Evolutionary conservation across 1,284 basidiomycete genomes (phyloP).

Genomic region (Phellopilus nigrolimitatus): DNA sequence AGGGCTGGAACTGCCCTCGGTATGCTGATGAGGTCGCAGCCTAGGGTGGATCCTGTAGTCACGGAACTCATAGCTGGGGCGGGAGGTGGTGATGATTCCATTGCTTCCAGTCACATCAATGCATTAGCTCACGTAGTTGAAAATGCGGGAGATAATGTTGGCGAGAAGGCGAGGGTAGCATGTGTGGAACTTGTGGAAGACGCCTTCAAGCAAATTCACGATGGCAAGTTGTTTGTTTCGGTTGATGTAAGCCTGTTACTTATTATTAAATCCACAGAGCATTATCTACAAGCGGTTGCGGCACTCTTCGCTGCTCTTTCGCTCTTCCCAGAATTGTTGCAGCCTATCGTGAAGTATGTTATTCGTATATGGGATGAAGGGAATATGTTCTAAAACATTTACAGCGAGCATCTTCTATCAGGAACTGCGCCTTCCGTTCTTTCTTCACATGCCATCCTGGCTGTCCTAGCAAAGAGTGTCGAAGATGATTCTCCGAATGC

Average conservation of each 20-base stretch:
- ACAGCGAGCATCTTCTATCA: constrained; percentile 49
- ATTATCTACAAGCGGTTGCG: constrained; percentile 69
- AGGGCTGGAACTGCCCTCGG: constrained; percentile 85
- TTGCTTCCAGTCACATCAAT: constrained; percentile 70
- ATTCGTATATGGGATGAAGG: not conserved
- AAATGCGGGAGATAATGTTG: constrained; percentile 72
- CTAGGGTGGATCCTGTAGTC: constrained; percentile 81
- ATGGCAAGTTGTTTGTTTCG: constrained; percentile 42
- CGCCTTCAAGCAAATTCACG: constrained; percentile 70
- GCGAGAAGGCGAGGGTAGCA: constrained; percentile 67
- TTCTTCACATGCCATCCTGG: constrained; percentile 62
- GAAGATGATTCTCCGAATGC: constrained; percentile 32
- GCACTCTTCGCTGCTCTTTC: constrained; percentile 66
- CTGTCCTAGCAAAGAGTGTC: constrained; percentile 49
- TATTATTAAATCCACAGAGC: constrained; percentile 41
- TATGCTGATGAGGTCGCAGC: constrained; percentile 88
- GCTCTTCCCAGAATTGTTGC: constrained; percentile 59
- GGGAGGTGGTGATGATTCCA: constrained; percentile 63
- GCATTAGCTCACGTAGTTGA: constrained; percentile 77
- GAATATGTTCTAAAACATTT: not conserved
- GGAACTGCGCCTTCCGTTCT: constrained; percentile 63
- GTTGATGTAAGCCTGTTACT: constrained; percentile 6
- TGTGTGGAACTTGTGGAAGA: constrained; percentile 76
- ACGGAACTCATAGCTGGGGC: constrained; percentile 81
- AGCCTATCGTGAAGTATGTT: constrained; percentile 63